A percentile compares a stretch with the other conserved stretches of the same genome.
Conservation (phyloP, 2,329 filamentous ascomycete genomes). For the Lachnellula suecica region DNA sequence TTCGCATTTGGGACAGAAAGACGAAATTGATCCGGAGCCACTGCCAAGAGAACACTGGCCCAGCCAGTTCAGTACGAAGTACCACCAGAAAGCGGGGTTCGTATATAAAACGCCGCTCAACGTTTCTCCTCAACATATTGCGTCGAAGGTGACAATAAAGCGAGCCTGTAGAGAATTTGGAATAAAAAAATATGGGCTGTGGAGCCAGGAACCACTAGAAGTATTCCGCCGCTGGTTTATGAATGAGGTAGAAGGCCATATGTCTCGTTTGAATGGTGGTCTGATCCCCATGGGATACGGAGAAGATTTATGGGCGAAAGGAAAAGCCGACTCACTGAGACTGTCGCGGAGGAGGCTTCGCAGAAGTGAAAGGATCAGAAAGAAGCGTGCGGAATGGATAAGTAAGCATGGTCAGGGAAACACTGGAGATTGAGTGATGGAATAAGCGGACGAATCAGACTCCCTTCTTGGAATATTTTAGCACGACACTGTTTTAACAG, state of each 20-base stretch:
- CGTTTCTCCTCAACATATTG: not conserved
- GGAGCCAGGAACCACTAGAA: not conserved
- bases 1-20: not conserved
- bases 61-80: not conserved
- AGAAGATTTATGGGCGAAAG: not conserved
- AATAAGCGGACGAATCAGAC: no score
- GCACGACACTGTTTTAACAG: no score
- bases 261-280: not conserved
- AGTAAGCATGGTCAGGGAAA: no score
- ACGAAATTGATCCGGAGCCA: not conserved
- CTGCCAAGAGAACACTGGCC: not conserved
- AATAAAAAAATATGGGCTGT: not conserved
- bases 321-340: no score
- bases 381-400: no score
- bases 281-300: not conserved
- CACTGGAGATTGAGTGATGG: no score
- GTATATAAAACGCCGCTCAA: not conserved
- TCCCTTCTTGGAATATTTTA: no score
- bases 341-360: no score
- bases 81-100: not conserved
- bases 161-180: not conserved
- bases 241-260: not conserved
- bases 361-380: no score
- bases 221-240: not conserved
- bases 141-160: not conserved